Base-by-base conservation (phyloP, 495 filamentous ascomycete species). In the Hyaloscypha variabilis region DNA sequence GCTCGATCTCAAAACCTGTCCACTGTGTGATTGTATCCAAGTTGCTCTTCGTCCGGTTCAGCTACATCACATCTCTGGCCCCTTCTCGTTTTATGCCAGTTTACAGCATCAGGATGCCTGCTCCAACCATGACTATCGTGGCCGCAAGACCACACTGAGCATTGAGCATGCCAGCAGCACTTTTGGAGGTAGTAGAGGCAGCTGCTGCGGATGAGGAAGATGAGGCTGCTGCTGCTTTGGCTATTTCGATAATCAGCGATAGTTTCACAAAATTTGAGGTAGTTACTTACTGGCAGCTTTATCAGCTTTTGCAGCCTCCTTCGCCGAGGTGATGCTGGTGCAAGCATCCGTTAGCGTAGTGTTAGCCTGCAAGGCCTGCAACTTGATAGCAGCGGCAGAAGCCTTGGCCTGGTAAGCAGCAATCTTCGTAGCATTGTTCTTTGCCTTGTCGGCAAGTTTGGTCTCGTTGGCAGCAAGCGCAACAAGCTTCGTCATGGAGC, bases 91-190 rank as follows among this genome's bases (percentile, higher is more conserved):
- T 51, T 6, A n/a, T 25, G n/a, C 28, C 6, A 11, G 28, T 50
- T 28, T 67, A 67, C 26, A 68, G 28, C 62, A 63, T 59, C 50
- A 65, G 24, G 57, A 68, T 68, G 14, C 66, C 62, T 11, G 39
- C 62, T 17, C 34, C 62, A 50, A 68, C 62, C 52, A 68, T 30
- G 17, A 62, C 46, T 17, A 64, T 31, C 25, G 66, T 68, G 1
- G 62, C 58, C 24, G 62, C 1, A 19, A 65, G 6, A 8, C 65
- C 65, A 30, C 29, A 26, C 26, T 65, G 19, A 28, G 46, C 53
- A 55, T 34, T 55, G 2, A 64, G 23, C 30, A 57, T 60, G 46
- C 55, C 36, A 25, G 62, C 57, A 34, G n/a, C 55, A 30, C 49
- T 58, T n/a, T 24, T 65, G 39, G 55, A 28, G 19, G 66, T 57